These are phyloP conservation scores for Tolypocladium paradoxum DNA, from an alignment of 2,329 filamentous ascomycete species.

Conservation along the genomic window DNA sequence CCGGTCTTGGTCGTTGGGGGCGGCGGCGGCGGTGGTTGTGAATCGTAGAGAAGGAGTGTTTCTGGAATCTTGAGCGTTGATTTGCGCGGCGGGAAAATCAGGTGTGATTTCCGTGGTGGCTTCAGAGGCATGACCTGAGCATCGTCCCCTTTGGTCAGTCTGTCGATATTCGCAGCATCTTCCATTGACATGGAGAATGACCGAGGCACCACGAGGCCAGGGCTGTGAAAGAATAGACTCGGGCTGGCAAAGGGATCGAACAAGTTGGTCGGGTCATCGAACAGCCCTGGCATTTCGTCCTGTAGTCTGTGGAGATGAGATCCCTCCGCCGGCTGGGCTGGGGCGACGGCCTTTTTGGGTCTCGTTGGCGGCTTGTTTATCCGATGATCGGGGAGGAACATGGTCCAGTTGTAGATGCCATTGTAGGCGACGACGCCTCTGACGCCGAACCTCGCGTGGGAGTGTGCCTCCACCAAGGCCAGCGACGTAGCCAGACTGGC, in stretches of 20 bases:
- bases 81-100: constrained; percentile 35
- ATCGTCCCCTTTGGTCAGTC: constrained; percentile 12
- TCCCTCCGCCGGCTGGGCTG: constrained; percentile 14
- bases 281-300: constrained; percentile 29
- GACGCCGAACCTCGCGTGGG: constrained; percentile 32
- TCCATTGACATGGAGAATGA: constrained; percentile 28
- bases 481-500: constrained; percentile 46
- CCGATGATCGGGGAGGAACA: constrained; percentile 43
- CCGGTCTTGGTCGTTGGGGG: constrained; percentile 1
- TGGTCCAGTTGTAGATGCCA: constrained; percentile 55
- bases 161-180: constrained; percentile 13
- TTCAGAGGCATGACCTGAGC: constrained; percentile 7
- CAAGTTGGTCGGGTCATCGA: constrained; percentile 33
- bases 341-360: constrained; percentile 7
- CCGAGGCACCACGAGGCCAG: constrained; percentile 34
- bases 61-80: constrained; percentile 40
- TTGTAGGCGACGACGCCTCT: constrained; percentile 46
- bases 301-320: constrained; percentile 27
- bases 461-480: constrained; percentile 43
- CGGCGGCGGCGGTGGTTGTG: constrained; percentile 11
- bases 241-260: constrained; percentile 53
- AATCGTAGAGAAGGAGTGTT: constrained; percentile 36
- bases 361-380: constrained; percentile 22
- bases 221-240: constrained; percentile 45
- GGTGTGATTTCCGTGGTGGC: constrained; percentile 27